These are phyloP conservation scores for Glaciozyma antarctica DNA, from an alignment of 768 basidiomycete species.

Conservation along the genomic window DNA sequence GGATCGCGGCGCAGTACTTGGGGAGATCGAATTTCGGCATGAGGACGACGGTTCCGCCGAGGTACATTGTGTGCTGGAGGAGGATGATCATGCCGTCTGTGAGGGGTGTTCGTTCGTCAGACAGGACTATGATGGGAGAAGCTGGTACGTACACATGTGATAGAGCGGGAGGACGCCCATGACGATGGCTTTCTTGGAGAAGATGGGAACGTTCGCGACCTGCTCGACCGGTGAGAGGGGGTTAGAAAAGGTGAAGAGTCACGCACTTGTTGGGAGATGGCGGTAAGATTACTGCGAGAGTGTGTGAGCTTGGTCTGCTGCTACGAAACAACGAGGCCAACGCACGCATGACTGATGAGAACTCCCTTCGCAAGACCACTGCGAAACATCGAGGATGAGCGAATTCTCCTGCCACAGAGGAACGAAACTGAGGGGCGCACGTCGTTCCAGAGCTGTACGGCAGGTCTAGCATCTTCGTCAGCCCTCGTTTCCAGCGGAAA, in stretches of 20 bases:
- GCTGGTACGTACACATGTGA: conserved; percentile 14
- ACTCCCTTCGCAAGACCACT: conserved; percentile 1
- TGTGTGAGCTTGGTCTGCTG: background rate
- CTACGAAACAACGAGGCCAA: background rate
- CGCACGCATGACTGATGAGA: background rate
- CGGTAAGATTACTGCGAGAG: background rate
- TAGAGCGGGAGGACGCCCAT: background rate
- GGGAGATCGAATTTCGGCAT: conserved; percentile 63
- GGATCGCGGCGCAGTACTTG: conserved; percentile 56
- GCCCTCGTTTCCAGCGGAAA: background rate
- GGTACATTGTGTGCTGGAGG: conserved; percentile 49
- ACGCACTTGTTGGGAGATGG: too few species aligned
- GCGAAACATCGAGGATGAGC: background rate
- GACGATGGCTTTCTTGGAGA: background rate
- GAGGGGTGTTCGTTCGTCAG: background rate
- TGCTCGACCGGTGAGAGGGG: too few species aligned
- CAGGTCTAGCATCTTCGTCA: conserved; percentile 49
- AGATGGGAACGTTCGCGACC: background rate
- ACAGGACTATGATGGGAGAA: background rate
- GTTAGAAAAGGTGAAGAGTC: too few species aligned
- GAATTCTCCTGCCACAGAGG: too few species aligned
- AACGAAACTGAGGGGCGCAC: background rate
- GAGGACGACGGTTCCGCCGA: conserved; percentile 46
- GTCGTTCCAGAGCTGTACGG: conserved; percentile 42
- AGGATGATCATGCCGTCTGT: conserved; percentile 48